These are phyloP conservation scores for Wickerhamiella sorbophila DNA, from an alignment of 805 yeast species.

Conservation along the genomic window DNA sequence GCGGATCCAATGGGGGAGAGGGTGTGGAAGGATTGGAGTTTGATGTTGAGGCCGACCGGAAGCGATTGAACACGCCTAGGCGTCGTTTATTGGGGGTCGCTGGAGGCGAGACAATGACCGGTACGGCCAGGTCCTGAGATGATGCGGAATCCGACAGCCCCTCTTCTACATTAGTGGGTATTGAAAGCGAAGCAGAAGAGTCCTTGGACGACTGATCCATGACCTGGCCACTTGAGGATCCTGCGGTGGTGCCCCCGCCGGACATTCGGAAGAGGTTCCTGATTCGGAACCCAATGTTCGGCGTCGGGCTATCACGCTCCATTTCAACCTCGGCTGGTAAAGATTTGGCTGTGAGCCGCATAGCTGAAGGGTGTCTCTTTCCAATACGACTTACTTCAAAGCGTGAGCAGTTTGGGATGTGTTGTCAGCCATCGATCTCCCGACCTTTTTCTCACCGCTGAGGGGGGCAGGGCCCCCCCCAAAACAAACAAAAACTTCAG, in stretches of 20 bases:
- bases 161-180: background rate
- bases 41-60: constrained; percentile 3
- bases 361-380: too few species aligned
- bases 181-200: background rate
- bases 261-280: constrained; percentile 9
- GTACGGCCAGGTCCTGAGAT: background rate
- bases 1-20: background rate
- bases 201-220: background rate
- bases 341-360: background rate
- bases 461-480: too few species aligned
- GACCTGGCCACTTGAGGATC: background rate
- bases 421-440: too few species aligned
- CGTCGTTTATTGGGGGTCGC: background rate
- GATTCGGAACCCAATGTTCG: constrained; percentile 6
- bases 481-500: too few species aligned
- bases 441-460: too few species aligned
- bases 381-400: too few species aligned
- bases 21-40: background rate
- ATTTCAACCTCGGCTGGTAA: background rate
- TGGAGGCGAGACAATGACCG: background rate
- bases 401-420: too few species aligned
- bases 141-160: background rate
- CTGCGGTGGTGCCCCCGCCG: background rate
- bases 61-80: constrained; percentile 3
- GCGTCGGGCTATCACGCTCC: background rate